phyloP scores from a whole-genome alignment of 2,329 filamentous ascomycete species.

The Lizonia empirigonia region DNA sequence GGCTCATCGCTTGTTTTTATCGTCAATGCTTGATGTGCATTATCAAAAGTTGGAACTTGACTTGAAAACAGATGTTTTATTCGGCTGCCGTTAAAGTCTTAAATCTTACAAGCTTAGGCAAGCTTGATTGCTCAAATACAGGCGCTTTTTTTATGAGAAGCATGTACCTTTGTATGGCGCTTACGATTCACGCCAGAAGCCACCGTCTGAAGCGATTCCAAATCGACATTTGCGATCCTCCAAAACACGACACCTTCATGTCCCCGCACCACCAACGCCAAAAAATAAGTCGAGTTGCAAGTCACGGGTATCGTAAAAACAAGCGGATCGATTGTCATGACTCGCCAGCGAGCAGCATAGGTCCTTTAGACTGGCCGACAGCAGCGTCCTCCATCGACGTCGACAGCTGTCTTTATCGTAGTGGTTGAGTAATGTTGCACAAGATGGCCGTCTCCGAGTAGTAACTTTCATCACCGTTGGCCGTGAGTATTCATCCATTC shows the following conservation, averaged over 20 bases:
- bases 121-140: neutral
- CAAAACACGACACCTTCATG: neutral
- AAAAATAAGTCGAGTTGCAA: neutral
- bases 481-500: neutral
- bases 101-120: neutral
- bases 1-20: neutral
- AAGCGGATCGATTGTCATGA: neutral
- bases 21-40: neutral
- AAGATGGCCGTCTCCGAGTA: neutral
- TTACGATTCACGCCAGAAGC: neutral
- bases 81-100: neutral
- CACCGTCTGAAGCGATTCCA: constrained; percentile 3
- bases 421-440: neutral
- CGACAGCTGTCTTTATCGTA: neutral
- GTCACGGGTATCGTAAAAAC: constrained; percentile 3
- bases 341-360: constrained; percentile 5
- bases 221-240: neutral
- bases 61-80: neutral
- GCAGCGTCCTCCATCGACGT: neutral
- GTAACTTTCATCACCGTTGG: neutral
- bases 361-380: neutral
- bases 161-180: neutral
- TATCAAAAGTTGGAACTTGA: neutral
- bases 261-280: constrained; percentile 5
- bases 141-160: neutral